phyloP scores from a whole-genome alignment of 768 basidiomycete genomes.

The Calocybe gangraenosa region DNA sequence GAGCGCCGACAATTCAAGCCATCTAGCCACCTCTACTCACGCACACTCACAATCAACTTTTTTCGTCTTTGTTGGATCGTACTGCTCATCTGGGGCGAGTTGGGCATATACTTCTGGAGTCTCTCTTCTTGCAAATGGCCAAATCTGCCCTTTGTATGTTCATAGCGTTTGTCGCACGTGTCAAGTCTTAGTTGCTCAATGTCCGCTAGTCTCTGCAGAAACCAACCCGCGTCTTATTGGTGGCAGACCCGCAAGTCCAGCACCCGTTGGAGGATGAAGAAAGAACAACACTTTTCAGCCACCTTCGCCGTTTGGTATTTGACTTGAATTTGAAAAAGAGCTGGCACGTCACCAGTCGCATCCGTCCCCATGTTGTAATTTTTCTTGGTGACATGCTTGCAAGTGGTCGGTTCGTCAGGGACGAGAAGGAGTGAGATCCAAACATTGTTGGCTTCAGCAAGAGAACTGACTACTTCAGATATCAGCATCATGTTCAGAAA shows the following conservation, averaged over 20 bases:
- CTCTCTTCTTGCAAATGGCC: slow-evolving; percentile 63
- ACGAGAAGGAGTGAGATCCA: slow-evolving; percentile 35
- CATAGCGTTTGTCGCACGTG: not conserved
- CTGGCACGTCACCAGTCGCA: slow-evolving; percentile 58
- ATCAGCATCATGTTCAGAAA: slow-evolving; percentile 49
- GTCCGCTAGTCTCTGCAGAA: slow-evolving; percentile 12
- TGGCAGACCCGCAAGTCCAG: slow-evolving; percentile 66
- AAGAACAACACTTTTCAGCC: slow-evolving; percentile 36
- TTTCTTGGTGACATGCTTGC: slow-evolving; percentile 78
- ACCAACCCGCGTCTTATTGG: slow-evolving; percentile 56
- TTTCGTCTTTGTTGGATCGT: slow-evolving; percentile 18
- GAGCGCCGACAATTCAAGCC: slow-evolving; percentile 15
- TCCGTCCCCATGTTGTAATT: slow-evolving; percentile 62
- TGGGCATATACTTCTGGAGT: slow-evolving; percentile 55
- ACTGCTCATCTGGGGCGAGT: slow-evolving; percentile 58
- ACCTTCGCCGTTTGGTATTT: slow-evolving; percentile 40
- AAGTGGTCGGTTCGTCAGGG: slow-evolving; percentile 50
- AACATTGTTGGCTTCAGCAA: not conserved
- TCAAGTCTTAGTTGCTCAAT: not conserved
- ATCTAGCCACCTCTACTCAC: slow-evolving; percentile 17
- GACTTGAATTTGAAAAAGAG: slow-evolving; percentile 62
- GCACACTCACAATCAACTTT: slow-evolving; percentile 15
- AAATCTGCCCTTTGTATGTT: slow-evolving; percentile 25
- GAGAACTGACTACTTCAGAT: slow-evolving; percentile 36
- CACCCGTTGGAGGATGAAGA: slow-evolving; percentile 33